These are phyloP conservation scores for Penicillium sp. DNA, from an alignment of 2,329 filamentous ascomycete genomes.

Conservation along the genomic window DNA sequence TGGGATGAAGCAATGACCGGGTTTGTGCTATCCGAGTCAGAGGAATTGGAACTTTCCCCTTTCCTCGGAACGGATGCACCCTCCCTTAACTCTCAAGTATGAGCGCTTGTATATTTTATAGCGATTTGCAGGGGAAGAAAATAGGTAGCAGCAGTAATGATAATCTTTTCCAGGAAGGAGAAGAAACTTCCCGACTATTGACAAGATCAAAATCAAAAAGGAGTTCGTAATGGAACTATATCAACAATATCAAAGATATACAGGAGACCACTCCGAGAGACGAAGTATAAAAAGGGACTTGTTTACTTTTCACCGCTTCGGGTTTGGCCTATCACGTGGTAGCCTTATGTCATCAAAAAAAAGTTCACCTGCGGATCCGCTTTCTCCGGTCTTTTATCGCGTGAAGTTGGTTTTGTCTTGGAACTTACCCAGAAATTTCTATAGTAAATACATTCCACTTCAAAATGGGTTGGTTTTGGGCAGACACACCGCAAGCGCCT, in stretches of 20 bases:
- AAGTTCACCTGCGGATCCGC: neutral
- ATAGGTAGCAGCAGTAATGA: neutral
- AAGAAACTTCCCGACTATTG: too few species aligned
- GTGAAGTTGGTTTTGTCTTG: conserved; percentile 12
- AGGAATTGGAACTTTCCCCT: conserved; percentile 13
- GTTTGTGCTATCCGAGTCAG: conserved; percentile 17
- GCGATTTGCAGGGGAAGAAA: neutral
- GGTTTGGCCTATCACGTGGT: conserved; percentile 2
- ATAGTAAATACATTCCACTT: neutral
- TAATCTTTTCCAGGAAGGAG: neutral
- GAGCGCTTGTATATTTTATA: neutral
- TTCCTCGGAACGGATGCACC: neutral
- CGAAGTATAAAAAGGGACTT: neutral
- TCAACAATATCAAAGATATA: neutral
- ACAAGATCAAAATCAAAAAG: too few species aligned
- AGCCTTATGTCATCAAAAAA: conserved; percentile 14
- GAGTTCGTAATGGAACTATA: too few species aligned
- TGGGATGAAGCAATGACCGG: conserved; percentile 33
- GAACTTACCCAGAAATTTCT: neutral
- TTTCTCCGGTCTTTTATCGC: conserved; percentile 24
- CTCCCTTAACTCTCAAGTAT: neutral
- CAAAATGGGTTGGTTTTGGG: conserved; percentile 71
- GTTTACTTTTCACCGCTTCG: conserved; percentile 6
- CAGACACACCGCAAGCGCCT: conserved; percentile 50
- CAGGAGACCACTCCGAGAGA: too few species aligned